Evolutionary conservation across 441 rosid genomes (phyloP), one percentile per base, ranked within the genome.

Genomic region (Arabidopsis hybrid): DNA sequence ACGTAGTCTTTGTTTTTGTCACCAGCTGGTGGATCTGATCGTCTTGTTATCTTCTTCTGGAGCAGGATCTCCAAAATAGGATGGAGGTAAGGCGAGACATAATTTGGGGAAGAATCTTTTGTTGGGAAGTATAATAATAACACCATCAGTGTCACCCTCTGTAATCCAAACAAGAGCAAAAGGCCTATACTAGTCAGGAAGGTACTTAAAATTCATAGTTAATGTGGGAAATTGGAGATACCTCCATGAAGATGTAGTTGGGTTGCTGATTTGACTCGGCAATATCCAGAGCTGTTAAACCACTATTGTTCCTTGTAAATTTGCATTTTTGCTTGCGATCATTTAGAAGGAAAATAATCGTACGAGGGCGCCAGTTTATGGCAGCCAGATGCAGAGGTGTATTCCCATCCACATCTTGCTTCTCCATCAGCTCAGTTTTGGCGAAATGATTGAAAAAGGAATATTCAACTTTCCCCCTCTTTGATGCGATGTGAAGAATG

Each of bases 381-480:
- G 68, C 14, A 4, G 68, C 75, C 0, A 60, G 4, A 18, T 71
- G 75, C 13, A 51, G 2, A 71, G 68, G 75, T 60, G 61, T 60
- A 12, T 71, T 71, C 34, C 75, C 75, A 60, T 50, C 61, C 43
- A 29, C 32, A 51, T 71, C 75, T 71, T 71, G 74, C 31, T 50
- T 21, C 56, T 17, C 56, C 56, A 18, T 51, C 12, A 57, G 39
- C 32, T 4, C 32, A 29, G 32, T 29, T 29, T 3, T 4, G 32
- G 32, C 32, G 5, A 29, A 29, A 29, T 4, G 32, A 29, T 3
- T 0, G 4, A 29, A 29, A 29, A 29, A 29, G 4, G 32, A 29
- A 29, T 29, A 0, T 29, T 3, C 5, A 29, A 29, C 5, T 31
- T 31, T 31, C 40, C 60, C 60, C 14, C 21, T 17, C 5, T 40